phyloP scores from a whole-genome alignment of 208 protist species.

The Leishmania tarentolae region DNA sequence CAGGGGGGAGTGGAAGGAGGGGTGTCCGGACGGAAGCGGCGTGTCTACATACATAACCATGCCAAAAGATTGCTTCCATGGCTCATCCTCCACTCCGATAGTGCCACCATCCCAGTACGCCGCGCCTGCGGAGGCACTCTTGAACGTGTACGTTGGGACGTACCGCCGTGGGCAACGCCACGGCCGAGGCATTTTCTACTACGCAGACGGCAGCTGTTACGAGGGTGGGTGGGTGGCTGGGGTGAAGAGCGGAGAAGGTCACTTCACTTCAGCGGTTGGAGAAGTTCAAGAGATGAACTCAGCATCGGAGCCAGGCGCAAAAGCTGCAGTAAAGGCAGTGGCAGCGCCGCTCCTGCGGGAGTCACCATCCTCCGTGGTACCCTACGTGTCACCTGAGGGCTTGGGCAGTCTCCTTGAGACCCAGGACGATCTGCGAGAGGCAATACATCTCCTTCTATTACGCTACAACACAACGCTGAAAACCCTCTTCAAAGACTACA shows the following conservation, averaged over 20 bases:
- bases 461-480: constrained; percentile 76
- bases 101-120: constrained; percentile 37
- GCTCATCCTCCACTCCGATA: constrained; percentile 6
- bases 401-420: constrained; percentile 40
- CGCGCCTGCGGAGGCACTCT: constrained; percentile 38
- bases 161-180: constrained; percentile 63
- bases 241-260: constrained; percentile 60
- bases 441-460: constrained; percentile 50
- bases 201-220: constrained; percentile 87
- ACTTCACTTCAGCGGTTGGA: constrained; percentile 62
- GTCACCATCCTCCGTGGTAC: constrained; percentile 18
- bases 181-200: constrained; percentile 81
- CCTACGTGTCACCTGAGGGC: constrained; percentile 20
- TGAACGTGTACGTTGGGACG: constrained; percentile 81
- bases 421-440: constrained; percentile 17
- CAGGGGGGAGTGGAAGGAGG: constrained; percentile 70
- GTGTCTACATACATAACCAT: constrained; percentile 61
- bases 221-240: constrained; percentile 77
- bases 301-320: not conserved
- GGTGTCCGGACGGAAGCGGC: constrained; percentile 72
- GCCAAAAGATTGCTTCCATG: constrained; percentile 6
- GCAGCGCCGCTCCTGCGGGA: not conserved
- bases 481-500: constrained; percentile 59
- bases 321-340: constrained; percentile 34
- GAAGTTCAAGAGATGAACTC: constrained; percentile 25